Conservation (phyloP, 768 basidiomycete genomes). For the Floccularia luteovirens region DNA sequence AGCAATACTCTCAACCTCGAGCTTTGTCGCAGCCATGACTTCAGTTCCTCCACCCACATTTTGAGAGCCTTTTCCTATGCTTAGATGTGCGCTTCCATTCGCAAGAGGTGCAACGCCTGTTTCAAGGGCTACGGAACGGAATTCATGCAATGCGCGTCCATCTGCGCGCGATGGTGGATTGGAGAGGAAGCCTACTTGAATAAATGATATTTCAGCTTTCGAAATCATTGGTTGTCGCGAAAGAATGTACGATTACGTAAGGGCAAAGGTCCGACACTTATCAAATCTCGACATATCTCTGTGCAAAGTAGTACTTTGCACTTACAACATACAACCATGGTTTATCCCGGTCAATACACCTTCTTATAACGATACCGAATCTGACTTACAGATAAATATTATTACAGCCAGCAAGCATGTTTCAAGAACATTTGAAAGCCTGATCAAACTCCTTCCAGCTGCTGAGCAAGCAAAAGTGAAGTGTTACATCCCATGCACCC, state of each 20-base stretch:
- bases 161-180: slow-evolving; percentile 65
- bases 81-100: slow-evolving; percentile 76
- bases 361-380: neutral
- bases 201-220: slow-evolving; percentile 76
- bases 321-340: slow-evolving; percentile 10
- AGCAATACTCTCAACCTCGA: slow-evolving; percentile 65
- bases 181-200: slow-evolving; percentile 55
- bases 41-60: slow-evolving; percentile 66
- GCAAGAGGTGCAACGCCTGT: slow-evolving; percentile 75
- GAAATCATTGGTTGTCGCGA: slow-evolving; percentile 40
- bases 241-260: neutral
- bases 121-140: slow-evolving; percentile 62
- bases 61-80: slow-evolving; percentile 51
- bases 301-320: neutral
- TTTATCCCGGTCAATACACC: slow-evolving; percentile 22
- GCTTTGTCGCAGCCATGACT: slow-evolving; percentile 67
- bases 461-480: slow-evolving; percentile 45
- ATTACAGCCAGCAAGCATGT: slow-evolving; percentile 43
- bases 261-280: no score
- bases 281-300: no score
- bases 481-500: slow-evolving; percentile 3
- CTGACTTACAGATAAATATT: slow-evolving; percentile 4
- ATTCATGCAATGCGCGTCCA: slow-evolving; percentile 63
- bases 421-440: slow-evolving; percentile 41
- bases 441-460: slow-evolving; percentile 41